A percentile compares a stretch with the other conserved stretches of the same genome.
phyloP scores from a whole-genome alignment of 306 rosid genomes.

The Citrullus colocynthis region DNA sequence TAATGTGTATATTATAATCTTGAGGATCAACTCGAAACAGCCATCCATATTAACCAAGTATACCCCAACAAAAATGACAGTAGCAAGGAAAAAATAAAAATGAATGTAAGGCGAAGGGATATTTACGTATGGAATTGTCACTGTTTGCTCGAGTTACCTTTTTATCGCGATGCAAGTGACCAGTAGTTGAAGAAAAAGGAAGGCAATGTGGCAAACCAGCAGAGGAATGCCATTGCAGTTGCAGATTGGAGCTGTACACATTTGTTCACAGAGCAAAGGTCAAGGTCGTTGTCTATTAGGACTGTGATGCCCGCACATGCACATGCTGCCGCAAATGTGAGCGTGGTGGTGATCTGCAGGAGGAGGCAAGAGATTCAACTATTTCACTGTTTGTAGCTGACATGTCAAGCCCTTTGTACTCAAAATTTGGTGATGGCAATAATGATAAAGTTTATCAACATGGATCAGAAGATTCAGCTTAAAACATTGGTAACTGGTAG shows the following conservation, averaged over 20 bases:
- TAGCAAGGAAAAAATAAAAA: not conserved
- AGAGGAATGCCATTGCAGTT: constrained; percentile 78
- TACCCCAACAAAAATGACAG: not conserved
- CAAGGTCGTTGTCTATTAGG: constrained; percentile 73
- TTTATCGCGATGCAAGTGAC: constrained; percentile 13
- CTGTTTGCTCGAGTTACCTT: not conserved
- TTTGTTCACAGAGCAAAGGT: constrained; percentile 41
- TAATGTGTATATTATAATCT: not conserved
- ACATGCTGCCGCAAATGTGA: constrained; percentile 88
- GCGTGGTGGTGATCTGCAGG: constrained; percentile 70
- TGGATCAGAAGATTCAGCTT: not conserved
- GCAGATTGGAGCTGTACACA: constrained; percentile 76
- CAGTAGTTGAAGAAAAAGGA: constrained; percentile 74
- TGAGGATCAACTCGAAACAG: not conserved
- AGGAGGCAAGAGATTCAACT: not conserved
- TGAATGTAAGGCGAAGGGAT: not conserved
- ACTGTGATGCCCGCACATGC: constrained; percentile 95
- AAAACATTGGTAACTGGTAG: not conserved
- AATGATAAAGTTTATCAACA: not conserved
- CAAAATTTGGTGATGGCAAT: not conserved
- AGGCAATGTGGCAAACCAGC: constrained; percentile 74
- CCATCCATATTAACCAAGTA: not conserved
- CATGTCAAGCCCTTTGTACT: not conserved
- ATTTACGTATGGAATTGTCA: not conserved
- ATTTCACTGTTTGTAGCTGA: not conserved